phyloP scores from a whole-genome alignment of 2,329 filamentous ascomycete species.

The Thelonectria olida region DNA sequence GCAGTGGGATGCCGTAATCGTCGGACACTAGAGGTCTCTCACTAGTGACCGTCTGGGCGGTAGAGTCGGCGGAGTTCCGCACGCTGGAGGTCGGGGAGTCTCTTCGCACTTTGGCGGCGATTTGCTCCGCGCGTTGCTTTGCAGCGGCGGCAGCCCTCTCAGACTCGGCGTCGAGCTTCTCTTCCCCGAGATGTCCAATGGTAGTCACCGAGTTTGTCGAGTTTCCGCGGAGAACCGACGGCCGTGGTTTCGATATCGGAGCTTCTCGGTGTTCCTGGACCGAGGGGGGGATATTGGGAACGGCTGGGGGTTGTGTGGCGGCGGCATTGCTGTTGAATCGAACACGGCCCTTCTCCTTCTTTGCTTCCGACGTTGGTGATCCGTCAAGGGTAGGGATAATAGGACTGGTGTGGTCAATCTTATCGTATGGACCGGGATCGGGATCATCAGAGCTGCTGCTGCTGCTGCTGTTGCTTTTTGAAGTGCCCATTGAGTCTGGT shows the following conservation, averaged over 20 bases:
- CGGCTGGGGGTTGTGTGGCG: conserved; percentile 38
- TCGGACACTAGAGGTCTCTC: conserved; percentile 36
- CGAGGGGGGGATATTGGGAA: conserved; percentile 23
- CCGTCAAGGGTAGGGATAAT: conserved; percentile 7
- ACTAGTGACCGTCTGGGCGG: conserved; percentile 41
- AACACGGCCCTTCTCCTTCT: conserved; percentile 57
- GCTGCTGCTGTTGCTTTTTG: conserved; percentile 11
- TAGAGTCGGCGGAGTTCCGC: conserved; percentile 50
- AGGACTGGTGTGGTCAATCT: background rate
- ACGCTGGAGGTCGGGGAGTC: conserved; percentile 47
- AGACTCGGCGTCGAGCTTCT: conserved; percentile 37
- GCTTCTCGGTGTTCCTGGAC: conserved; percentile 25
- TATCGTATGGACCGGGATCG: conserved; percentile 28
- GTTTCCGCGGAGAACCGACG: conserved; percentile 54
- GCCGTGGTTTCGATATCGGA: conserved; percentile 44
- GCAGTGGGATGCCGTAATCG: conserved; percentile 45
- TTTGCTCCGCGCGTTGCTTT: conserved; percentile 44
- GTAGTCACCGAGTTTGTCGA: conserved; percentile 51
- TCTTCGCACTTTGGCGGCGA: conserved; percentile 51
- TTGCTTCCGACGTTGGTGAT: conserved; percentile 30
- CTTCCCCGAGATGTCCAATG: conserved; percentile 33
- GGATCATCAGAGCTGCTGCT: conserved; percentile 32
- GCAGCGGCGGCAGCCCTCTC: conserved; percentile 42
- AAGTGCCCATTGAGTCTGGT: conserved; percentile 28
- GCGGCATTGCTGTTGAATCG: conserved; percentile 58